These are phyloP conservation scores for Strobilomyces echinocephalus DNA, from an alignment of 768 basidiomycete genomes.

Conservation along the genomic window DNA sequence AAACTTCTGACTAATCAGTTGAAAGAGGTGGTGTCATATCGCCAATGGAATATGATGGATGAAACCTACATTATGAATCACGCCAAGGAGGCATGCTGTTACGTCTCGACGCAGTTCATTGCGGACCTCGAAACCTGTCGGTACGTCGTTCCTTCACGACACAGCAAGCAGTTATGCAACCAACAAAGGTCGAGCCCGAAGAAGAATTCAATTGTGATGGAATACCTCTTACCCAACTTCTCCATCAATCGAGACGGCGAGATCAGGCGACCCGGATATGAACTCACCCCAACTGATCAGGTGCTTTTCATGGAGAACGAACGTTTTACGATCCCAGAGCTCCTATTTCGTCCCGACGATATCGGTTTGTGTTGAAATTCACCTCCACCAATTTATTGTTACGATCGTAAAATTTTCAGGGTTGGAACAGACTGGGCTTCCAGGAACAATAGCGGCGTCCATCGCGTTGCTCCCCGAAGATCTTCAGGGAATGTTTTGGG, in stretches of 20 bases:
- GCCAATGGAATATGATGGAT: slow-evolving; percentile 99
- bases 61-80: slow-evolving; percentile 92
- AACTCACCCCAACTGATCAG: slow-evolving; percentile 53
- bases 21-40: slow-evolving; percentile 88
- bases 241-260: slow-evolving; percentile 59
- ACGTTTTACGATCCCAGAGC: slow-evolving; percentile 87
- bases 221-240: slow-evolving; percentile 90
- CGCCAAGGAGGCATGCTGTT: slow-evolving; percentile 89
- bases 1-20: slow-evolving; percentile 94
- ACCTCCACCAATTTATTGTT: slow-evolving; percentile 3
- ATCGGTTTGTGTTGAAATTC: slow-evolving; percentile 55
- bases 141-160: slow-evolving; percentile 43
- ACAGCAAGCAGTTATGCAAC: slow-evolving; percentile 14
- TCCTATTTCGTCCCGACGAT: slow-evolving; percentile 85
- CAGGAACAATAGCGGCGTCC: slow-evolving; percentile 68
- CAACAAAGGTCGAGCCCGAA: slow-evolving; percentile 47
- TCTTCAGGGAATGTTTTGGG: slow-evolving; percentile 92
- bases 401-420: slow-evolving; percentile 38
- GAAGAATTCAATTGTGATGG: slow-evolving; percentile 68
- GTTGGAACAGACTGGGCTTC: slow-evolving; percentile 74
- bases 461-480: slow-evolving; percentile 76
- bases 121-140: slow-evolving; percentile 72
- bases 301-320: slow-evolving; percentile 88
- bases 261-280: slow-evolving; percentile 50
- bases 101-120: slow-evolving; percentile 69